Evolutionary conservation across 1,139 yeast species (phyloP), one percentile per base, ranked within the genome.

Genomic region (Taphrina wiesneri): DNA sequence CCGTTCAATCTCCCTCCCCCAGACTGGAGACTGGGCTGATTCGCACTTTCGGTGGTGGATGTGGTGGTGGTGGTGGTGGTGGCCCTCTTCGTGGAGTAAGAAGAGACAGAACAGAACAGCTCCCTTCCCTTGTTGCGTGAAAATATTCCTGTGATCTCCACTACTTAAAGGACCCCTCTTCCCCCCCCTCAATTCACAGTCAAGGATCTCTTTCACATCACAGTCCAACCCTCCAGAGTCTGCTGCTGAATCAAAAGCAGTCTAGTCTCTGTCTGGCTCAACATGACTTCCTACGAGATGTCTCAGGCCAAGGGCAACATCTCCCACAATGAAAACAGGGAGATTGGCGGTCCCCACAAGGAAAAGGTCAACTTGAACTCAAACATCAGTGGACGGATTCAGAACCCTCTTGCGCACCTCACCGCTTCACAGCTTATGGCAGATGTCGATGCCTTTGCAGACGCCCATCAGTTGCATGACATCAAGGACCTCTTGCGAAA

Each of bases 401-500:
- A 83, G 49, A 87, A 87, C 74, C 85, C 87, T 63, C 79, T 88
- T 68, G 76, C 85, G 1, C 87, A 85, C 71, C 85, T 87, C 70
- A 76, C 87, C 25, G 85, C 84, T 69, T 82, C 82, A 34, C 88
- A 87, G 74, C 89, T 85, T 6, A 82, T 85, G 81, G 81, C 79
- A 68, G 85, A 87, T 85, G 96, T 93, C 28, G 79, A 87, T 68
- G 80, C 81, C 68, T 89, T 87, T 75, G 92, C 92, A 28, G 73
- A 76, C 47, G 26, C 26, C n/a, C 49, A 62, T 23, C 39, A 62
- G 21, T 36, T 62, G 47, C 34, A 45, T 32, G 65, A 62, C 61
- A 43, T 62, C 26, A 11, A 47, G 25, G 60, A 52, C 28, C 45
- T 85, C 62, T 87, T 90, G 74, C 85, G 86, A 19, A 80, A 82